phyloP scores from a whole-genome alignment of 352 stramenopile genomes.

The Globisporangium nodosum region DNA sequence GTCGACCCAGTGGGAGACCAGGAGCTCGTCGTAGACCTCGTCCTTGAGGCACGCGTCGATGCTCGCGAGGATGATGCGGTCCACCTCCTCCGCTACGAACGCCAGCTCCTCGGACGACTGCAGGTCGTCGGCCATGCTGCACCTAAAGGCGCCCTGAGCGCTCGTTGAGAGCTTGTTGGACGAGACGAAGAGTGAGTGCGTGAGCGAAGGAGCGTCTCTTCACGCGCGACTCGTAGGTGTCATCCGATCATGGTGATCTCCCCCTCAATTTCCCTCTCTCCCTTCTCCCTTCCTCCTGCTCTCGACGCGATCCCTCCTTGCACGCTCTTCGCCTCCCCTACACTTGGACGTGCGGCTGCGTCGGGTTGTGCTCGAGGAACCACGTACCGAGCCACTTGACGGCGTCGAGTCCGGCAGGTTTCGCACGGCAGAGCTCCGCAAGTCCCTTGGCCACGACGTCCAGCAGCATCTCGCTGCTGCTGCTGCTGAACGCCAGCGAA shows the following conservation, averaged over 20 bases:
- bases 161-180: neutral
- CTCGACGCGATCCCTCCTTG: neutral
- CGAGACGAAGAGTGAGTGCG: too few species aligned
- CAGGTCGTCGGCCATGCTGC: constrained; percentile 71
- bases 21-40: constrained; percentile 80
- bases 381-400: constrained; percentile 79
- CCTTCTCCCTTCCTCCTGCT: neutral
- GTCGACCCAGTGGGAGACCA: constrained; percentile 89
- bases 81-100: constrained; percentile 90
- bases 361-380: constrained; percentile 85
- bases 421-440: constrained; percentile 75
- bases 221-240: too few species aligned
- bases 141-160: too few species aligned
- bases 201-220: too few species aligned
- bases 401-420: constrained; percentile 67
- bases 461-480: constrained; percentile 37
- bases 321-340: neutral
- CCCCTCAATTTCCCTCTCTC: neutral
- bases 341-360: constrained; percentile 63
- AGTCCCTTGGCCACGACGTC: constrained; percentile 73
- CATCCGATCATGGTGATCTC: too few species aligned
- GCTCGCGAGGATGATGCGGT: constrained; percentile 77
- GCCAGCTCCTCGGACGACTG: constrained; percentile 86
- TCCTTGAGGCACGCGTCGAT: constrained; percentile 86
- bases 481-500: constrained; percentile 41